phyloP scores from a whole-genome alignment of 352 stramenopile species.

The Phytophthora europaea region DNA sequence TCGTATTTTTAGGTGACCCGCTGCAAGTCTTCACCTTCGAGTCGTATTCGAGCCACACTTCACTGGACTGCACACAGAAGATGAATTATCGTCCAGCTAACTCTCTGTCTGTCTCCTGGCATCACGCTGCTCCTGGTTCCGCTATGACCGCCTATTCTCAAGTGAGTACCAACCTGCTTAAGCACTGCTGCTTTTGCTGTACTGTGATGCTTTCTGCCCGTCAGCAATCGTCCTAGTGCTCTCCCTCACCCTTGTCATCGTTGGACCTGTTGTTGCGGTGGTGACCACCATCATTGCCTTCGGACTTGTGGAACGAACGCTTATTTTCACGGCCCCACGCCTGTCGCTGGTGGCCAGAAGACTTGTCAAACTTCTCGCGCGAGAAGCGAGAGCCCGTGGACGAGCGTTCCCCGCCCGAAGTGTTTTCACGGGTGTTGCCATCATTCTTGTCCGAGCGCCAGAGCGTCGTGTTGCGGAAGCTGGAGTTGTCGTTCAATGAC shows the following conservation, averaged over 20 bases:
- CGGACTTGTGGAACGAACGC: conserved; percentile 62
- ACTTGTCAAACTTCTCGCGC: conserved; percentile 67
- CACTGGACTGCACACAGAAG: conserved; percentile 18
- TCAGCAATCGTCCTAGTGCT: conserved; percentile 16
- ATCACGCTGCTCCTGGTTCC: conserved; percentile 3
- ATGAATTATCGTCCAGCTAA: conserved; percentile 17
- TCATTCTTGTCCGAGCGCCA: conserved; percentile 75
- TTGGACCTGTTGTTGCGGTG: conserved; percentile 46
- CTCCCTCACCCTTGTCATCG: conserved; percentile 41
- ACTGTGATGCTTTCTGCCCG: conserved; percentile 2
- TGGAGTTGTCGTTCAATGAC: conserved; percentile 85
- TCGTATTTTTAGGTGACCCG: conserved; percentile 50
- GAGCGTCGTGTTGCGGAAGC: conserved; percentile 83
- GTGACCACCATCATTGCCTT: conserved; percentile 46
- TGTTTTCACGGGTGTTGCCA: conserved; percentile 36
- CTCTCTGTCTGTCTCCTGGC: conserved; percentile 8
- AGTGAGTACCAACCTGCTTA: conserved; percentile 14
- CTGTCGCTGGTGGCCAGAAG: conserved; percentile 49
- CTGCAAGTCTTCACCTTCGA: conserved; percentile 38
- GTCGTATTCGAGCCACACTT: conserved; percentile 21
- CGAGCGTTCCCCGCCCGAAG: conserved; percentile 30
- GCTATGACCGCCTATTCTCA: background rate
- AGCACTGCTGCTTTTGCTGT: conserved; percentile 15
- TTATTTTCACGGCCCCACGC: conserved; percentile 73
- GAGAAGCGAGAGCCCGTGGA: conserved; percentile 59